Conservation (phyloP, 2,329 filamentous ascomycete species). For the Dactylellina sp. region DNA sequence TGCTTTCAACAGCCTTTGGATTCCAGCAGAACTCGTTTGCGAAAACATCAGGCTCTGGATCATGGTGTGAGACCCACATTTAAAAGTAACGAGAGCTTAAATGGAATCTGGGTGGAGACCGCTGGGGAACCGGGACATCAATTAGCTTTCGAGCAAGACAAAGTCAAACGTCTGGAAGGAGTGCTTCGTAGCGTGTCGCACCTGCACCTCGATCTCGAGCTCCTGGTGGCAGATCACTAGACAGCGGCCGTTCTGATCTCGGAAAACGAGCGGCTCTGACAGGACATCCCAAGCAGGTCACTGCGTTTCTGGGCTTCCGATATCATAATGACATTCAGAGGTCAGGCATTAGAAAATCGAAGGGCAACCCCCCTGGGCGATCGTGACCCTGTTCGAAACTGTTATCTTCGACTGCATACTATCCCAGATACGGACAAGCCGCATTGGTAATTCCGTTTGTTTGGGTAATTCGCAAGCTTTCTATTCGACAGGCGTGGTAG, state of each 20-base stretch:
- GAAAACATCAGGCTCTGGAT: slow-evolving; percentile 3
- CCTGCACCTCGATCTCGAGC: slow-evolving; percentile 22
- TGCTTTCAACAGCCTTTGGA: slow-evolving; percentile 11
- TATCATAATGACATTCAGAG: neutral
- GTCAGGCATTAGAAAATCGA: neutral
- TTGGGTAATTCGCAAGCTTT: slow-evolving; percentile 28
- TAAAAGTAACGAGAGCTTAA: slow-evolving; percentile 10
- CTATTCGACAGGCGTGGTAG: slow-evolving; percentile 29
- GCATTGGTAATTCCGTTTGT: slow-evolving; percentile 36
- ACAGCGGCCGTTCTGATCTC: slow-evolving; percentile 22
- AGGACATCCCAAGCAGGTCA: slow-evolving; percentile 3
- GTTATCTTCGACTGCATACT: slow-evolving; percentile 1
- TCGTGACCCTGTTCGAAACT: slow-evolving; percentile 6
- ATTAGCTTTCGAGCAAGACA: slow-evolving; percentile 14
- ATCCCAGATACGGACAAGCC: slow-evolving; percentile 7
- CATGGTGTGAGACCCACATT: slow-evolving; percentile 1
- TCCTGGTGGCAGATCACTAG: slow-evolving; percentile 38
- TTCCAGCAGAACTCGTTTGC: slow-evolving; percentile 14
- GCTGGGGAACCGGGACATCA: slow-evolving; percentile 44
- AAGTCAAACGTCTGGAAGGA: slow-evolving; percentile 50
- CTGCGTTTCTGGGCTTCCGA: neutral
- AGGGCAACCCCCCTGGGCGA: neutral
- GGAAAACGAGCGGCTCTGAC: slow-evolving; percentile 14
- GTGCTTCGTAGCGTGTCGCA: neutral
- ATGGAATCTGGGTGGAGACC: too few relatives aligned